phyloP scores from a whole-genome alignment of 306 rosid genomes.

The Delonix regia region DNA sequence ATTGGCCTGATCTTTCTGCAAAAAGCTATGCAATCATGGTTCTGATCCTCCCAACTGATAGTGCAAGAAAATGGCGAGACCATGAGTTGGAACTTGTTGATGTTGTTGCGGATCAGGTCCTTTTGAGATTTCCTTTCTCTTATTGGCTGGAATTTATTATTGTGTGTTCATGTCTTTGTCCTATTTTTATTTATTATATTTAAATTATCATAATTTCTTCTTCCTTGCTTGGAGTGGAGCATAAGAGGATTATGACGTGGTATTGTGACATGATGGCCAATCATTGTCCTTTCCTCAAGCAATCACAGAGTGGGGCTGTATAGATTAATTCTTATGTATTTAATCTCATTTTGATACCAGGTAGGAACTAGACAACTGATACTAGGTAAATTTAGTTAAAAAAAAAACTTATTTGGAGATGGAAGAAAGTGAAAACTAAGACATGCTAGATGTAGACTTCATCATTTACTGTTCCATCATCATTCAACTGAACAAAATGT shows the following conservation, averaged over 20 bases:
- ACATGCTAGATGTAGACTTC: conserved; percentile 14
- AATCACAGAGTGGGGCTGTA: neutral
- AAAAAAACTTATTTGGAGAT: neutral
- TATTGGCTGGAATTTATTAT: neutral
- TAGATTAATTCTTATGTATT: conserved; percentile 16
- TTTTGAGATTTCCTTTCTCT: conserved; percentile 30
- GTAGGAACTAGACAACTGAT: neutral
- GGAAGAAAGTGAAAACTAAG: neutral
- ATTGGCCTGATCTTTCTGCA: conserved; percentile 80
- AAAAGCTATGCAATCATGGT: conserved; percentile 91
- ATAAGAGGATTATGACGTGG: conserved; percentile 11
- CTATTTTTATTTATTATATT: conserved; percentile 5
- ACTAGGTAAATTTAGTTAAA: neutral
- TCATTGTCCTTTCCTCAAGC: conserved; percentile 19
- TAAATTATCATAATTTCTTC: neutral
- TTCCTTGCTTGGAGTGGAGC: conserved; percentile 13
- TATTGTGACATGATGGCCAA: too few relatives aligned
- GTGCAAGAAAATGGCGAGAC: conserved; percentile 88
- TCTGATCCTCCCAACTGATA: conserved; percentile 82
- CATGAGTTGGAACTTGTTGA: conserved; percentile 89
- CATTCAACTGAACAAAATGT: too few relatives aligned
- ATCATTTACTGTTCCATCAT: conserved; percentile 1
- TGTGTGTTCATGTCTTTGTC: neutral
- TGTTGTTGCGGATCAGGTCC: conserved; percentile 96
- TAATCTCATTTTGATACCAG: neutral